Evolutionary conservation across 2,329 filamentous ascomycete genomes (phyloP), one percentile per base, ranked within the genome.

Genomic region (Aspergillus thermomutatus): DNA sequence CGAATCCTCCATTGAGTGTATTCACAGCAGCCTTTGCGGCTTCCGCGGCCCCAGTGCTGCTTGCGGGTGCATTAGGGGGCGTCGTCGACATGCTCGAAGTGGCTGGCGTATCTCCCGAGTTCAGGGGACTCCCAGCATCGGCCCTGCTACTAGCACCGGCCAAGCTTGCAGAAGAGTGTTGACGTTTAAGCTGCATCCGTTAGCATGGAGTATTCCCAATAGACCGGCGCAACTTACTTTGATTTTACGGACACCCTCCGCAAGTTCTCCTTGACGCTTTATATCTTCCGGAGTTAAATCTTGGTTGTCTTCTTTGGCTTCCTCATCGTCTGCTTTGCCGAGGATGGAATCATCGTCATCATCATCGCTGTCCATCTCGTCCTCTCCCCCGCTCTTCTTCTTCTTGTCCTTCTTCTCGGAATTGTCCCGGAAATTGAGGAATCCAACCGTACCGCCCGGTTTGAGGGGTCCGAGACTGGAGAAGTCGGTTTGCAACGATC

Each of bases 371-470:
- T 94, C 90, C 72, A 92, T 90, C 23, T 82, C 84, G 46, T 85
- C 87, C 56, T 83, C 77, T 60, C 75, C 79, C 49, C 69, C 64
- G 50, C 74, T 72, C 58, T 72, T 87, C 75, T 86, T 87, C 70
- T 87, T 87, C 67, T 86, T 86, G 54, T 80, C 66, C 48, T 73
- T 74, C 8, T 64, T 66, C 17, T 81, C 75, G 43, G 85, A 82
- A 55, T 82, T 81, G 61, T 95, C 92, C 53, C 93, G 86, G 78
- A 97, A 97, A 14, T 90, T 85, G 3, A 91, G 88, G 72, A 96
- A 97, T 37, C 92, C 92, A 49, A 95, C 90, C 0, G 91, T 93
- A 26, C 92, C 92, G n/a, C 86, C 85, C 2, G 90, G 83, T 72
- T 95, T 95, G 23, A 97, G 80, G 0, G 92, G 92, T 2, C 88